Evolutionary conservation across 2,329 filamentous ascomycete genomes (phyloP).

Genomic region (Stagonosporopsis vannaccii): DNA sequence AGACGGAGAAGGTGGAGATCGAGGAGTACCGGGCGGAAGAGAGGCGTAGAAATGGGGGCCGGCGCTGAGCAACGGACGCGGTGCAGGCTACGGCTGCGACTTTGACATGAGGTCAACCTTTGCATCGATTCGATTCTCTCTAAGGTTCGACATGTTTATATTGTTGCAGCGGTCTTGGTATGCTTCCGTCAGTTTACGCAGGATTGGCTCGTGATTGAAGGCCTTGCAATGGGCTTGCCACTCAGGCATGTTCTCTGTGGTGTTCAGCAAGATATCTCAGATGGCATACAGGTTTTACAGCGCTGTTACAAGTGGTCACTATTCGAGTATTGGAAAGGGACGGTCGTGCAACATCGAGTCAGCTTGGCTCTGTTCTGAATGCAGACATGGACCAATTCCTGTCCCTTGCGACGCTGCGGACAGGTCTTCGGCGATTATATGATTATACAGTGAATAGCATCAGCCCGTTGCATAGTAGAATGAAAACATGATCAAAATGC

Average conservation of each 20-base stretch:
- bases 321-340: constrained; percentile 7
- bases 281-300: constrained; percentile 2
- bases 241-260: constrained; percentile 1
- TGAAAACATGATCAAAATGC: background rate
- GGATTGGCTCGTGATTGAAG: background rate
- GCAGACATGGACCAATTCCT: background rate
- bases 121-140: background rate
- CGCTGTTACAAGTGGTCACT: background rate
- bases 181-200: background rate
- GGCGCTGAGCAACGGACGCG: background rate
- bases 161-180: background rate
- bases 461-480: constrained; percentile 8
- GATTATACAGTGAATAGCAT: background rate
- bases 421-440: constrained; percentile 1
- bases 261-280: constrained; percentile 1
- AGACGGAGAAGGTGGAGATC: constrained; percentile 38
- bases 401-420: background rate
- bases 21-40: constrained; percentile 27
- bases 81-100: background rate
- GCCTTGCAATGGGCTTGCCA: background rate
- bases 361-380: background rate
- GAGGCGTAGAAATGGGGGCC: constrained; percentile 11
- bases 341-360: background rate
- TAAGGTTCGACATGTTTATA: background rate
- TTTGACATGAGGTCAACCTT: background rate